Percentiles rank a stretch among this genome's conserved stretches.
Evolutionary conservation across 305 asterid genomes (phyloP).

Genomic region (Fraxinus xanthoxyloides): DNA sequence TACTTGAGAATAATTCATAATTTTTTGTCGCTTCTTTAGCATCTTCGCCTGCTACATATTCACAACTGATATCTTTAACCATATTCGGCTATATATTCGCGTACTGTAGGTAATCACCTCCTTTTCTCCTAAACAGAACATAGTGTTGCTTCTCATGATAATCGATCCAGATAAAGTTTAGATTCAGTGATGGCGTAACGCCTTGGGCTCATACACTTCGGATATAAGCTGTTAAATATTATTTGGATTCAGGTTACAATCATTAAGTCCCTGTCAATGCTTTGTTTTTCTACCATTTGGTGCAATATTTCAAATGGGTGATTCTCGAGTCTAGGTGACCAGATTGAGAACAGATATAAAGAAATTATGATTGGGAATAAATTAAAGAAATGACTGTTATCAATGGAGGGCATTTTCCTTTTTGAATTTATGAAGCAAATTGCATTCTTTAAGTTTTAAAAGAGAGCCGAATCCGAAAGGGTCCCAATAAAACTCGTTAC

Average conservation of each 20-base stretch:
- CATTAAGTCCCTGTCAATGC: neutral
- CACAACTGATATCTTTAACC: neutral
- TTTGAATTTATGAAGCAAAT: neutral
- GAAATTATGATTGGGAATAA: neutral
- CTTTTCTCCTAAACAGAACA: neutral
- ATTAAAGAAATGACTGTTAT: neutral
- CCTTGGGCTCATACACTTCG: neutral
- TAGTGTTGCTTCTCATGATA: neutral
- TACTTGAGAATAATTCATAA: conserved; percentile 28
- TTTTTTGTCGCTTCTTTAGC: conserved; percentile 18
- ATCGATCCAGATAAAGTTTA: neutral
- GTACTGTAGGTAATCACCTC: neutral
- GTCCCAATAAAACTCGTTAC: neutral
- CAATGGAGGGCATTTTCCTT: neutral
- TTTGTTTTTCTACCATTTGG: neutral
- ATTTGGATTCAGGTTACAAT: neutral
- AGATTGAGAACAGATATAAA: neutral
- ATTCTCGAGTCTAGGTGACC: neutral
- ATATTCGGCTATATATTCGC: neutral
- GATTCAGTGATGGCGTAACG: neutral
- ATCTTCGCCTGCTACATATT: neutral
- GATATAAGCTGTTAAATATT: neutral
- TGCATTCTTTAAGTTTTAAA: neutral
- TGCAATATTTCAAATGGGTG: neutral
- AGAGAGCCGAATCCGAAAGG: neutral